Percentiles rank a stretch among this genome's conserved stretches.
Conservation (phyloP, 768 basidiomycete genomes). For the Boletus tomentosulus region DNA sequence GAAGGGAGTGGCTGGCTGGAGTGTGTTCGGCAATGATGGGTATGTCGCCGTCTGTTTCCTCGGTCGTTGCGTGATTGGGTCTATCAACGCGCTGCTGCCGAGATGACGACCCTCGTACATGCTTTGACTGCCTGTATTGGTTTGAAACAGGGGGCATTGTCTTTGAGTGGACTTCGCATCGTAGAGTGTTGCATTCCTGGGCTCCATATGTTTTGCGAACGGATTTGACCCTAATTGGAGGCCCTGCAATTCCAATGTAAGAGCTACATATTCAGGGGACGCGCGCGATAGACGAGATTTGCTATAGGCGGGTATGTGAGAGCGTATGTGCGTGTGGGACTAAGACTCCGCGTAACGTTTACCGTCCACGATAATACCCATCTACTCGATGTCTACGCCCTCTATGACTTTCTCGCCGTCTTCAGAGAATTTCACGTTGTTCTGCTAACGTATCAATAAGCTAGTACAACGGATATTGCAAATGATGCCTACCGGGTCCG, state of each 20-base stretch:
- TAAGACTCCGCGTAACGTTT: not conserved
- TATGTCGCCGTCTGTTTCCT: not conserved
- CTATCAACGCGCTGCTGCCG: not conserved
- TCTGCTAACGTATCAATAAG: conserved; percentile 34
- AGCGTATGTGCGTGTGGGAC: too few species aligned
- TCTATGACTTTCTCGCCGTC: conserved; percentile 72
- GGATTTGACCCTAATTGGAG: too few species aligned
- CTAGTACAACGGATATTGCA: not conserved
- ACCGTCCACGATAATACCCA: not conserved
- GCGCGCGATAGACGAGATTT: not conserved
- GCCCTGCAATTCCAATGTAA: too few species aligned
- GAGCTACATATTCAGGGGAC: too few species aligned
- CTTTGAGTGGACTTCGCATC: not conserved
- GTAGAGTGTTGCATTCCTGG: too few species aligned
- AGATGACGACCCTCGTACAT: not conserved
- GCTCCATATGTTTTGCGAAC: too few species aligned
- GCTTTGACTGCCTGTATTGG: too few species aligned
- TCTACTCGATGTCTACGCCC: conserved; percentile 33
- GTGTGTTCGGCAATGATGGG: conserved; percentile 17
- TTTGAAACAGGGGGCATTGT: too few species aligned
- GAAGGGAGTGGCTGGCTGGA: conserved; percentile 55
- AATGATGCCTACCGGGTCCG: conserved; percentile 33
- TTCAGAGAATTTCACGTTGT: conserved; percentile 73
- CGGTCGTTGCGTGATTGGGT: not conserved
- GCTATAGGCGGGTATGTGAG: not conserved